Evolutionary conservation across 2,329 filamentous ascomycete species (phyloP).

Genomic region (Fusarium verticillioides): DNA sequence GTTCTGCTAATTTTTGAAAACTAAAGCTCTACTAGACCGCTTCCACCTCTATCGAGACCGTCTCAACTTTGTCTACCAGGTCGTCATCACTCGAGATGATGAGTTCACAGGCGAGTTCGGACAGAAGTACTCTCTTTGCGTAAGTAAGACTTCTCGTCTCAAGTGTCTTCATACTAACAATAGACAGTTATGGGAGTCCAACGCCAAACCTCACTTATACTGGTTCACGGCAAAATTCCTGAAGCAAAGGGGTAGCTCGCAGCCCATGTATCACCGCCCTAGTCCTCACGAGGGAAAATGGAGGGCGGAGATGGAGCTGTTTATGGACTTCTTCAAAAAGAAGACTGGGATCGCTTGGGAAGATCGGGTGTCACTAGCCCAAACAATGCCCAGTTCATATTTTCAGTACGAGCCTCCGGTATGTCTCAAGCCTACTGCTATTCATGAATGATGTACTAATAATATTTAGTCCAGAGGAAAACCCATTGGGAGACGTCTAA

Average conservation of each 20-base stretch:
- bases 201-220: constrained; percentile 68
- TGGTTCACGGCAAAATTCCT: constrained; percentile 66
- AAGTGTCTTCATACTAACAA: neutral
- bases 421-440: constrained; percentile 37
- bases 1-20: neutral
- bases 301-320: constrained; percentile 58
- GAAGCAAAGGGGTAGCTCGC: constrained; percentile 52
- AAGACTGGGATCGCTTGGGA: constrained; percentile 71
- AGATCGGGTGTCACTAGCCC: constrained; percentile 56
- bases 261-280: constrained; percentile 52
- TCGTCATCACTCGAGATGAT: constrained; percentile 68
- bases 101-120: constrained; percentile 56
- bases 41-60: constrained; percentile 73
- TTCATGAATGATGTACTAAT: neutral
- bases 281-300: constrained; percentile 55
- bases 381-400: constrained; percentile 44
- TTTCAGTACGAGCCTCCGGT: constrained; percentile 63
- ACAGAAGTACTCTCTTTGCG: constrained; percentile 69
- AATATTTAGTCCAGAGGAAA: constrained; percentile 50
- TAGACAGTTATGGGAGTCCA: constrained; percentile 74
- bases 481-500: constrained; percentile 51
- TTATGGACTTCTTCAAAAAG: constrained; percentile 66
- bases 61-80: constrained; percentile 71
- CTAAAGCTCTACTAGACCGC: constrained; percentile 55
- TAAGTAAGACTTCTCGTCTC: constrained; percentile 52